These are phyloP conservation scores for Aspergillus terreus DNA, from an alignment of 2,329 filamentous ascomycete species.

Conservation along the genomic window DNA sequence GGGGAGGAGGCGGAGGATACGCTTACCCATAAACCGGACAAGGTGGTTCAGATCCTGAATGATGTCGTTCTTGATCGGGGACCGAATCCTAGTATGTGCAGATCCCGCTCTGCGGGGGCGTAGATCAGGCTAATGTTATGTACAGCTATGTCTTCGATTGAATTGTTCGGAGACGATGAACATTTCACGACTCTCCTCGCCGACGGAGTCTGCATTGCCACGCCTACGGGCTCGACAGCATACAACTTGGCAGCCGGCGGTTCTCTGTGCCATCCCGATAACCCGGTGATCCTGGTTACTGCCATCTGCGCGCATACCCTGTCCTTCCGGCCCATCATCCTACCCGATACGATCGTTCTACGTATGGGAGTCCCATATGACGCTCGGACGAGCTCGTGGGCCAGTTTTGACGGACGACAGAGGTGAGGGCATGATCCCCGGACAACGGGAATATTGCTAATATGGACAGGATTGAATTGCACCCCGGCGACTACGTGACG, in stretches of 20 bases:
- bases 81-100: constrained; percentile 75
- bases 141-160: constrained; percentile 81
- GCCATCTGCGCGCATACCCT: constrained; percentile 93
- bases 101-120: not conserved
- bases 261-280: constrained; percentile 91
- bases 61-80: constrained; percentile 95
- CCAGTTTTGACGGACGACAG: constrained; percentile 94
- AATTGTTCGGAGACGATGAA: constrained; percentile 91
- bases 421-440: constrained; percentile 43
- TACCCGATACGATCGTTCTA: constrained; percentile 93
- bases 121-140: constrained; percentile 2
- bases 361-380: constrained; percentile 93
- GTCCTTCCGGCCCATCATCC: constrained; percentile 91
- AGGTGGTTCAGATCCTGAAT: constrained; percentile 86
- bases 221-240: constrained; percentile 89
- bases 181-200: constrained; percentile 92
- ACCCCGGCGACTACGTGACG: constrained; percentile 50
- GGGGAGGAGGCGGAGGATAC: constrained; percentile 81
- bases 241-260: constrained; percentile 97
- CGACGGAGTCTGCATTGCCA: constrained; percentile 89
- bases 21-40: constrained; percentile 78
- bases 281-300: constrained; percentile 90
- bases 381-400: constrained; percentile 85
- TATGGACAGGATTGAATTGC: constrained; percentile 40
- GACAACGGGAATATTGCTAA: constrained; percentile 8